A percentile compares a stretch with the other conserved stretches of the same genome.
phyloP scores from a whole-genome alignment of 768 basidiomycete genomes.

The Stropharia rugosoannulata region DNA sequence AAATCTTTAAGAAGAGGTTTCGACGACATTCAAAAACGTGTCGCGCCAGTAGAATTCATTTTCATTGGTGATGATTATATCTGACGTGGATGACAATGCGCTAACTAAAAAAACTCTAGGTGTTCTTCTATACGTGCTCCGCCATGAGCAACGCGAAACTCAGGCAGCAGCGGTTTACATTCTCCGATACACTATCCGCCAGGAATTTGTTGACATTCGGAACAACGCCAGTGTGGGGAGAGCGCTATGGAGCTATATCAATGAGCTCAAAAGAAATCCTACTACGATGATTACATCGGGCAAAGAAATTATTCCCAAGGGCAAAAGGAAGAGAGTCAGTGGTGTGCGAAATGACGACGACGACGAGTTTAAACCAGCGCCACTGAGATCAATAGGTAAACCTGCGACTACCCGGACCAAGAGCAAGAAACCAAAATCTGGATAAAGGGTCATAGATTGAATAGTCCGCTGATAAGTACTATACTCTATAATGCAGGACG shows the following conservation, averaged over 20 bases:
- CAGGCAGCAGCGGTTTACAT: conserved; percentile 55
- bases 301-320: conserved; percentile 13
- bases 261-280: conserved; percentile 28
- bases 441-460: not conserved
- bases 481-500: not conserved
- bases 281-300: conserved; percentile 20
- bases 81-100: not conserved
- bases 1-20: conserved; percentile 46
- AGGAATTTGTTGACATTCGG: conserved; percentile 61
- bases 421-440: conserved; percentile 21
- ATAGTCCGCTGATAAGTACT: not conserved
- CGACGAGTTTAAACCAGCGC: conserved; percentile 48
- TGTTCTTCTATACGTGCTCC: conserved; percentile 60
- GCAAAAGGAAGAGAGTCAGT: conserved; percentile 29
- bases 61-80: conserved; percentile 59
- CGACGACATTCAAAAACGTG: conserved; percentile 49
- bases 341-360: conserved; percentile 30
- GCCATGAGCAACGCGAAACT: conserved; percentile 39
- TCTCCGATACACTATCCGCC: conserved; percentile 57
- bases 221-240: conserved; percentile 56
- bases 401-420: conserved; percentile 39
- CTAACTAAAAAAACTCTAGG: conserved; percentile 38
- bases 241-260: conserved; percentile 58
- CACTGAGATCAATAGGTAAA: conserved; percentile 38
- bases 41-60: conserved; percentile 77